These are phyloP conservation scores for Babjeviella inositovora DNA, from an alignment of 805 yeast genomes.

Conservation along the genomic window DNA sequence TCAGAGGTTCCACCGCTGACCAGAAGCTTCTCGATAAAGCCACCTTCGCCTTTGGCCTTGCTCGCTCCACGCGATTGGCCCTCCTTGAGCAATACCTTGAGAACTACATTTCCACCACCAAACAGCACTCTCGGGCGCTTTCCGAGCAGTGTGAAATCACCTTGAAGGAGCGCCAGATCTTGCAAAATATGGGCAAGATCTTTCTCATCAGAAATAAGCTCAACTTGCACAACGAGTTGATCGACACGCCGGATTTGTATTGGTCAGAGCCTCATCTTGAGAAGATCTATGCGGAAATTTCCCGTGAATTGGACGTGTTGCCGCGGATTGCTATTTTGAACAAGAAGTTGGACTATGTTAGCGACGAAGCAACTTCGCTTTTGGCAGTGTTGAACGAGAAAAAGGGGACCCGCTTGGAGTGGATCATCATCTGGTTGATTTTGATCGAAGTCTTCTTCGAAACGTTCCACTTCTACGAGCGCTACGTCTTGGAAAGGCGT, in stretches of 20 bases:
- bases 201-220: conserved; percentile 68
- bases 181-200: conserved; percentile 58
- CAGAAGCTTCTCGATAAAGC: conserved; percentile 57
- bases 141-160: conserved; percentile 48
- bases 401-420: conserved; percentile 63
- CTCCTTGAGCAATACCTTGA: conserved; percentile 65
- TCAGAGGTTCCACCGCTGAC: conserved; percentile 31
- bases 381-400: conserved; percentile 62
- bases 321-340: conserved; percentile 71
- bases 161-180: conserved; percentile 27
- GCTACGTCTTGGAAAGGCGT: conserved; percentile 13
- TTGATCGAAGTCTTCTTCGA: conserved; percentile 80
- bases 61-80: conserved; percentile 76
- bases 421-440: conserved; percentile 76
- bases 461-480: conserved; percentile 54
- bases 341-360: conserved; percentile 76
- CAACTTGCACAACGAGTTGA: conserved; percentile 74
- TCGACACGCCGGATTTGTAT: conserved; percentile 84
- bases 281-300: conserved; percentile 52
- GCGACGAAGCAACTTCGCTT: conserved; percentile 74
- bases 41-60: conserved; percentile 78
- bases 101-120: conserved; percentile 44
- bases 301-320: conserved; percentile 56
- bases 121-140: conserved; percentile 45
- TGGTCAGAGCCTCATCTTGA: conserved; percentile 89